Percentiles rank a stretch among this genome's conserved stretches.
Evolutionary conservation across 2,329 filamentous ascomycete genomes (phyloP).

Genomic region (Dothiorella sarmentorum): DNA sequence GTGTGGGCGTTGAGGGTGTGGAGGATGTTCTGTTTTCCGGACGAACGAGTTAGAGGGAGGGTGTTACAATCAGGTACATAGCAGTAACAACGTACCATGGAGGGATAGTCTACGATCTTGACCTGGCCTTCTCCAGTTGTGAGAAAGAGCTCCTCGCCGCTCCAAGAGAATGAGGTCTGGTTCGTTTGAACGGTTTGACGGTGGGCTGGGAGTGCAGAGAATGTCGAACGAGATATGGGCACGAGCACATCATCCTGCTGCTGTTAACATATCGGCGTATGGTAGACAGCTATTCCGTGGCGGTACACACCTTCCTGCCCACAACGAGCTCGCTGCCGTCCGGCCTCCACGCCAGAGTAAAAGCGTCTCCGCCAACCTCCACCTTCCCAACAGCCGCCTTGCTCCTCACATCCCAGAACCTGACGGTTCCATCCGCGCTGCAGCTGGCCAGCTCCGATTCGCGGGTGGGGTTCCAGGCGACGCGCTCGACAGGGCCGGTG

Average conservation of each 20-base stretch:
- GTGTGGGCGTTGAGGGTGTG: conserved; percentile 68
- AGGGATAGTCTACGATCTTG: conserved; percentile 55
- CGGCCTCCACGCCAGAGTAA: conserved; percentile 71
- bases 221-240: conserved; percentile 58
- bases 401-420: conserved; percentile 76
- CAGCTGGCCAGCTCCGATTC: conserved; percentile 75
- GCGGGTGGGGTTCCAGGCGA: conserved; percentile 73
- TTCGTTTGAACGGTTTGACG: conserved; percentile 65
- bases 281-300: neutral
- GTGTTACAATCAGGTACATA: neutral
- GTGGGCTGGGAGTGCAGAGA: conserved; percentile 55
- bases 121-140: conserved; percentile 69
- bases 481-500: conserved; percentile 64
- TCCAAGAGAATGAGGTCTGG: conserved; percentile 71
- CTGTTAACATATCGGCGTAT: neutral
- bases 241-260: conserved; percentile 59
- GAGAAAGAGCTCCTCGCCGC: conserved; percentile 65
- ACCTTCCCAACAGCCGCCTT: conserved; percentile 69
- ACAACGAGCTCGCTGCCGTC: conserved; percentile 64
- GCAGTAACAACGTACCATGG: conserved; percentile 34
- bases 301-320: conserved; percentile 64
- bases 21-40: conserved; percentile 36
- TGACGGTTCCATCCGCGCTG: conserved; percentile 68
- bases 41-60: neutral
- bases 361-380: conserved; percentile 62